These are phyloP conservation scores for Chaetomium tenue DNA, from an alignment of 495 filamentous ascomycete genomes.

Conservation along the genomic window DNA sequence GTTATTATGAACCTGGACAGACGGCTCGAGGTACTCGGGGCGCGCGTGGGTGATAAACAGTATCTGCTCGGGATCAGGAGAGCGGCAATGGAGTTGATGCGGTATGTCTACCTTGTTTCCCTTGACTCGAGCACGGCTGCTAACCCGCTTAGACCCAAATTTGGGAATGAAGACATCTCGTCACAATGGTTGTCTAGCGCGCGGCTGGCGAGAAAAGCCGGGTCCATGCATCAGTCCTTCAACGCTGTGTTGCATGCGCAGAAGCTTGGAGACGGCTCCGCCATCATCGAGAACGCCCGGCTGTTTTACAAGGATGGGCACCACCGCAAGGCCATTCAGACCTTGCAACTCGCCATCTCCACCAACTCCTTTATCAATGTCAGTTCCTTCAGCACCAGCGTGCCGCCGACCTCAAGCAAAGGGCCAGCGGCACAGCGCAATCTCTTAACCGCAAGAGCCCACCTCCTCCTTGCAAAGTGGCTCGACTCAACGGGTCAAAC, in stretches of 20 bases:
- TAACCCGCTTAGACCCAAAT: conserved; percentile 45
- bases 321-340: conserved; percentile 92
- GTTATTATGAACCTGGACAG: conserved; percentile 63
- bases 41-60: conserved; percentile 87
- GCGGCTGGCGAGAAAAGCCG: conserved; percentile 78
- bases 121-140: conserved; percentile 20
- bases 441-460: conserved; percentile 61
- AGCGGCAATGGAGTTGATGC: conserved; percentile 75
- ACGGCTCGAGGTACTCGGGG: conserved; percentile 78
- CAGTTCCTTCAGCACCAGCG: conserved; percentile 33
- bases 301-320: conserved; percentile 94
- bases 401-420: conserved; percentile 47
- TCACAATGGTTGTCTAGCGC: conserved; percentile 84
- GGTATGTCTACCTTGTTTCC: conserved; percentile 43
- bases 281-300: conserved; percentile 87
- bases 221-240: conserved; percentile 80
- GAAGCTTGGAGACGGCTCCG: conserved; percentile 74
- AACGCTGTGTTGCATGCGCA: conserved; percentile 89
- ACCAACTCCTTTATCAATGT: conserved; percentile 60
- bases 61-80: conserved; percentile 85
- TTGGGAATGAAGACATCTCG: conserved; percentile 67
- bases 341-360: conserved; percentile 76
- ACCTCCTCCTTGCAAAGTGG: conserved; percentile 93
- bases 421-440: conserved; percentile 50
- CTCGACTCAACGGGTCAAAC: conserved; percentile 89